Evolutionary conservation across 2,329 filamentous ascomycete species (phyloP), one percentile per base, ranked within the genome.

Genomic region (Grosmannia huntii): DNA sequence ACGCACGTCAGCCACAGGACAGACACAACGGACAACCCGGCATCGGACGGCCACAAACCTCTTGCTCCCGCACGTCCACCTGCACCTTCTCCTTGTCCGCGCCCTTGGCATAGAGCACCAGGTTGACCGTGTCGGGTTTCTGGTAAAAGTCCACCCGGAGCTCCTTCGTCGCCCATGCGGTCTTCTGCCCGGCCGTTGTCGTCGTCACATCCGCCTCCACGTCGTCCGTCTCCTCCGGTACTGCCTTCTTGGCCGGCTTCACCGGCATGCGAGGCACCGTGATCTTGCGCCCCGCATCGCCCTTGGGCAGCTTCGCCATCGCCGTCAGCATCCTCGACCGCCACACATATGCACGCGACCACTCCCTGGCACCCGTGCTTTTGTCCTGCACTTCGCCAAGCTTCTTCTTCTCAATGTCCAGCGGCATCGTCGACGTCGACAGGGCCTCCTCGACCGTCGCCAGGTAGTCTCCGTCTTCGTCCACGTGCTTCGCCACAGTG

Each of bases 381-480:
- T 21, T 33, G 14, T 12, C 36, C 19, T 10, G 44, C n/a, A n/a
- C 31, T 1, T n/a, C 38, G 11, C 48, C 41, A n/a, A 58, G 3
- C 66, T 64, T 58, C 38, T 16, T 63, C 54, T 33, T 14, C 21
- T 49, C n/a, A n/a, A n/a, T 48, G 4, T 53, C n/a, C 4, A 51
- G 28, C 1, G 55, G 49, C 4, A 4, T 62, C 54, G 16, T 62
- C 60, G 44, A 64, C 61, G 36, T 63, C 62, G 2, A 63, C 19
- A 64, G 60, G 3, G 68, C 65, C 19, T 75, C 71, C 5, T 65
- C 66, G 14, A 63, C 62, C 0, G 70, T 76, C 21, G 71, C 71
- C 0, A 62, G 72, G 69, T 81, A 83, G 60, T 74, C 72, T 2
- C 80, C 80, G 1, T 73, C 65, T 4, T 65, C 68, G 64, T 80